These are phyloP conservation scores for Neoascochyta sp. DNA, from an alignment of 2,329 filamentous ascomycete species.

Conservation along the genomic window DNA sequence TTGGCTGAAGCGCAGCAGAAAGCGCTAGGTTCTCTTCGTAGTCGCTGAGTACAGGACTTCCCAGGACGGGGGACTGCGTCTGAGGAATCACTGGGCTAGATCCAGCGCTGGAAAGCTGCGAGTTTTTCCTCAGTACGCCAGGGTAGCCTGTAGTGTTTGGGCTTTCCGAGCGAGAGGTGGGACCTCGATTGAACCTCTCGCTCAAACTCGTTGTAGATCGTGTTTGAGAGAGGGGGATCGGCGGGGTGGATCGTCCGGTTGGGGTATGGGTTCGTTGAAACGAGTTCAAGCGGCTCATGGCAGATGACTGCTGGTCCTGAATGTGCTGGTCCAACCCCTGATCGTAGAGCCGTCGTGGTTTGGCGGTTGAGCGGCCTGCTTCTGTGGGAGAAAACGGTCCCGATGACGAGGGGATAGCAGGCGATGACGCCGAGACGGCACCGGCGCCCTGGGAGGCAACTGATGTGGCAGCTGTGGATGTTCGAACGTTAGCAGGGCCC, in stretches of 20 bases:
- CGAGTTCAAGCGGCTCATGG: conserved; percentile 75
- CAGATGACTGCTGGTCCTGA: conserved; percentile 74
- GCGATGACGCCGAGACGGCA: conserved; percentile 36
- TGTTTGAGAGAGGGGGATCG: conserved; percentile 41
- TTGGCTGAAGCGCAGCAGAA: conserved; percentile 62
- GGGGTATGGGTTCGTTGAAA: conserved; percentile 58
- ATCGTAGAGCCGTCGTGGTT: conserved; percentile 75
- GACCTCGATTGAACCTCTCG: conserved; percentile 42
- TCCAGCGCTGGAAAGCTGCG: conserved; percentile 27
- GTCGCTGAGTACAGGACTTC: conserved; percentile 68
- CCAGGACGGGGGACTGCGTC: conserved; percentile 52
- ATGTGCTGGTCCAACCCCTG: conserved; percentile 75
- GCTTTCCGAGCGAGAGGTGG: conserved; percentile 45
- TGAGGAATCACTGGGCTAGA: conserved; percentile 41
- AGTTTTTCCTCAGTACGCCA: conserved; percentile 32
- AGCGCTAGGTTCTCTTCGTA: conserved; percentile 63
- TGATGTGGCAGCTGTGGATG: conserved; percentile 85
- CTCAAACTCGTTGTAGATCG: conserved; percentile 48
- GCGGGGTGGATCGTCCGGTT: conserved; percentile 52
- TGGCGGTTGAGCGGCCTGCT: conserved; percentile 63
- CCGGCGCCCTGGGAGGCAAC: conserved; percentile 65
- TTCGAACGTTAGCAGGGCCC: conserved; percentile 60
- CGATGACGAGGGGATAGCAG: conserved; percentile 17
- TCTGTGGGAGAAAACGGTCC: conserved; percentile 32
- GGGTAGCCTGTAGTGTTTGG: conserved; percentile 44